These are phyloP conservation scores for Russula emetica DNA, from an alignment of 768 basidiomycete species.

Conservation along the genomic window DNA sequence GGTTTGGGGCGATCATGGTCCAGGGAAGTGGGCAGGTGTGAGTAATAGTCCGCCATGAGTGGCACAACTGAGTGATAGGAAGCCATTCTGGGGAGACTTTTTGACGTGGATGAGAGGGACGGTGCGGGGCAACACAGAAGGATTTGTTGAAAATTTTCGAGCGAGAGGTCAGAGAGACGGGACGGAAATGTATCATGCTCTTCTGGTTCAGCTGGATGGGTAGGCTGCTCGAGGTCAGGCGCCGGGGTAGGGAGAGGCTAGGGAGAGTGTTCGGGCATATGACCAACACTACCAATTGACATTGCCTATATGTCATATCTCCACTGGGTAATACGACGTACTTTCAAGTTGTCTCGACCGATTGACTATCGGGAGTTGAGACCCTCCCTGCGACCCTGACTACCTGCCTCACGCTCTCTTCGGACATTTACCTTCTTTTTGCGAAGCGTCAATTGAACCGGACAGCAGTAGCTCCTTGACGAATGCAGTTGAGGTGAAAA, in stretches of 20 bases:
- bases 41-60: constrained; percentile 7
- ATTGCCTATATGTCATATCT: no score
- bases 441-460: neutral
- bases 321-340: neutral
- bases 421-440: neutral
- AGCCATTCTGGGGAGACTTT: constrained; percentile 17
- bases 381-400: constrained; percentile 1
- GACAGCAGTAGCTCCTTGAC: neutral
- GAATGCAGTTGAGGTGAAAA: neutral
- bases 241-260: neutral
- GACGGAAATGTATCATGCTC: neutral
- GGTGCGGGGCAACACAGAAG: constrained; percentile 15
- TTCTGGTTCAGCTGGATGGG: neutral
- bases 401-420: constrained; percentile 3
- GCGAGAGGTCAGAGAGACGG: constrained; percentile 16
- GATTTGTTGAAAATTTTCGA: constrained; percentile 16
- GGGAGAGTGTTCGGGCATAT: neutral
- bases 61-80: constrained; percentile 22
- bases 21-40: constrained; percentile 12
- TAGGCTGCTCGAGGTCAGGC: neutral
- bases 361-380: neutral
- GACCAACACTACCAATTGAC: no score
- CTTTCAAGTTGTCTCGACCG: neutral
- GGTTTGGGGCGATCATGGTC: constrained; percentile 19
- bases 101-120: neutral